phyloP scores from a whole-genome alignment of 805 yeast genomes.

The Huiozyma sinensis region DNA sequence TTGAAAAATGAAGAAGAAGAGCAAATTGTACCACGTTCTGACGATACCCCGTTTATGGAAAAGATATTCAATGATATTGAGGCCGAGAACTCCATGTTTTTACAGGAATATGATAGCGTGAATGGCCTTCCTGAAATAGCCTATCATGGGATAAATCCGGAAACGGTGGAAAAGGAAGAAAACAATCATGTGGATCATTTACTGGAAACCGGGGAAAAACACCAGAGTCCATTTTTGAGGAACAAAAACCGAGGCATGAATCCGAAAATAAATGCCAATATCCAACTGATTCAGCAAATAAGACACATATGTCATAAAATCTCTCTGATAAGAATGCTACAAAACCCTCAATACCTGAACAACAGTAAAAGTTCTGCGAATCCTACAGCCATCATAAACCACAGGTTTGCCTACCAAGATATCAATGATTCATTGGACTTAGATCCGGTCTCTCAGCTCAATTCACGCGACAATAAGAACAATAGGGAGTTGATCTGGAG shows the following conservation, averaged over 20 bases:
- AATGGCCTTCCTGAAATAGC: conserved; percentile 67
- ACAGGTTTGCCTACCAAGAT: conserved; percentile 29
- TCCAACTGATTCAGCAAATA: conserved; percentile 75
- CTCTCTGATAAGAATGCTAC: conserved; percentile 80
- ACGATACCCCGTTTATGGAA: conserved; percentile 20
- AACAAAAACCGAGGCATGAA: conserved; percentile 47
- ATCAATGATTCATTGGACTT: conserved; percentile 56
- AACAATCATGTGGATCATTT: conserved; percentile 33
- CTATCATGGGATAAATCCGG: conserved; percentile 43
- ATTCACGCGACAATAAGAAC: conserved; percentile 49
- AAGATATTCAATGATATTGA: conserved; percentile 36
- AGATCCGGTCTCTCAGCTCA: conserved; percentile 71
- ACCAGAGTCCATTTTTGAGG: conserved; percentile 30
- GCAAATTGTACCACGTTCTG: background rate
- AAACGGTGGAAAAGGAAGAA: conserved; percentile 36
- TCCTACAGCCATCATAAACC: conserved; percentile 13
- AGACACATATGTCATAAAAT: conserved; percentile 83
- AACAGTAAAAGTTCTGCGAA: conserved; percentile 9
- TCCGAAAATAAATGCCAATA: conserved; percentile 50
- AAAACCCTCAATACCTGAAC: conserved; percentile 28
- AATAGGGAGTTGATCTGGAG: conserved; percentile 52
- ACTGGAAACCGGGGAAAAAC: conserved; percentile 27
- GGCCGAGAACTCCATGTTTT: conserved; percentile 46
- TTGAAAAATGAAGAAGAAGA: conserved; percentile 27
- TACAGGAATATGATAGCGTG: conserved; percentile 74